phyloP scores from a whole-genome alignment of 768 basidiomycete genomes.

The Pholiota molesta region DNA sequence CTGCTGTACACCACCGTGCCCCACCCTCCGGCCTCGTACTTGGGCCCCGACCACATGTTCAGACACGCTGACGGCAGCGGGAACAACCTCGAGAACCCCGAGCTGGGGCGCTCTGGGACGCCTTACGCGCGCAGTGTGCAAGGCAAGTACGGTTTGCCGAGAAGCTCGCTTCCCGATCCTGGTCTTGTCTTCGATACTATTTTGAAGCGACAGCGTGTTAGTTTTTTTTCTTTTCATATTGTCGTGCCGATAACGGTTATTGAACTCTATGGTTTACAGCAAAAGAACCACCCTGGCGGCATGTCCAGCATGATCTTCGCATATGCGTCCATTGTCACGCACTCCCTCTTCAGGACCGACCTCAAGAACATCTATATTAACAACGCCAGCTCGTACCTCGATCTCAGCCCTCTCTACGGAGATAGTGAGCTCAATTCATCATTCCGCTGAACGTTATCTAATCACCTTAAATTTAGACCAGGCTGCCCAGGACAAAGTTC shows the following conservation, averaged over 20 bases:
- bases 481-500: slow-evolving; percentile 41
- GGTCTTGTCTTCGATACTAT: slow-evolving; percentile 66
- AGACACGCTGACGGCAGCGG: slow-evolving; percentile 33
- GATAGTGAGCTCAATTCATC: slow-evolving; percentile 32
- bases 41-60: slow-evolving; percentile 36
- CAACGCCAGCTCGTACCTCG: slow-evolving; percentile 57
- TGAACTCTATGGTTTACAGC: slow-evolving; percentile 21
- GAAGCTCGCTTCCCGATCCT: slow-evolving; percentile 54
- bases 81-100: slow-evolving; percentile 48
- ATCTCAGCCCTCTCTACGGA: slow-evolving; percentile 60
- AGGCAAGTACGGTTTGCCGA: slow-evolving; percentile 41
- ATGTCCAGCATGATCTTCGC: slow-evolving; percentile 67
- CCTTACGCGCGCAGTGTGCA: slow-evolving; percentile 59
- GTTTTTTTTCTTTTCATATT: neutral
- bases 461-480: slow-evolving; percentile 30
- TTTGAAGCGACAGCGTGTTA: slow-evolving; percentile 37
- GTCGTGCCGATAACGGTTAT: neutral
- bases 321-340: slow-evolving; percentile 66
- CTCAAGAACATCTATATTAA: slow-evolving; percentile 46
- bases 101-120: slow-evolving; percentile 51
- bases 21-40: slow-evolving; percentile 43
- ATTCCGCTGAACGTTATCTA: slow-evolving; percentile 5
- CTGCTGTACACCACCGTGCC: slow-evolving; percentile 62
- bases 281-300: slow-evolving; percentile 52
- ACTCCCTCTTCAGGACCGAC: slow-evolving; percentile 58